Evolutionary conservation across 108 stramenopile genomes (phyloP).

Genomic region (Nitzschia palea): DNA sequence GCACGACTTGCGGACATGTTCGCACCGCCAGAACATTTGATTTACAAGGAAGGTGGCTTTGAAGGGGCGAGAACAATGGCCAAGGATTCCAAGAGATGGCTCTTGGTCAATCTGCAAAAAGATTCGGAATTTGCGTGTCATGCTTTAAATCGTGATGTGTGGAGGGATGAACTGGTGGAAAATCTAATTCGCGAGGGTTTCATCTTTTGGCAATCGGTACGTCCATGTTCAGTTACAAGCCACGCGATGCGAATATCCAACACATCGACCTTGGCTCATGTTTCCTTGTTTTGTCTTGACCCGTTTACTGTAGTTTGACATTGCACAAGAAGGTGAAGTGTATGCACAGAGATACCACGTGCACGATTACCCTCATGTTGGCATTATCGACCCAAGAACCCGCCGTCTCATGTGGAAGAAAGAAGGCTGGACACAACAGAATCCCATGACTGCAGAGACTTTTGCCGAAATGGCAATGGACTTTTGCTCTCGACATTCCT

Average conservation of each 20-base stretch:
- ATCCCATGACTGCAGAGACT: constrained; percentile 71
- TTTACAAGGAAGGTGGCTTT: constrained; percentile 74
- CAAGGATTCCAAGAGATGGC: constrained; percentile 86
- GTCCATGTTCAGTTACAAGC: constrained; percentile 15
- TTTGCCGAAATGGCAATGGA: constrained; percentile 88
- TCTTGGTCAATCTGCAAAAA: constrained; percentile 90
- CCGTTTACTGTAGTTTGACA: constrained; percentile 47
- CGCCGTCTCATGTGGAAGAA: constrained; percentile 81
- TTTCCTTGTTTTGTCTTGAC: neutral
- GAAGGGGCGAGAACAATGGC: constrained; percentile 79
- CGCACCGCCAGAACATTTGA: constrained; percentile 70
- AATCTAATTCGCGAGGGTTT: constrained; percentile 90
- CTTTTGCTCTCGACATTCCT: constrained; percentile 87
- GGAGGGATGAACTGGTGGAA: constrained; percentile 94
- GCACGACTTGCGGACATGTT: constrained; percentile 74
- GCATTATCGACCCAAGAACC: constrained; percentile 92
- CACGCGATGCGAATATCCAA: neutral
- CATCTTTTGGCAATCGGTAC: constrained; percentile 90
- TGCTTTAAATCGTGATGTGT: constrained; percentile 94
- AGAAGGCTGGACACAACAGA: constrained; percentile 89
- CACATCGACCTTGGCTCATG: too few relatives aligned
- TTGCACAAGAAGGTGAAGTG: constrained; percentile 61
- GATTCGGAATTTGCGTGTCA: constrained; percentile 90
- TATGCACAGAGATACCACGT: constrained; percentile 88
- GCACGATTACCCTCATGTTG: constrained; percentile 81